Evolutionary conservation across 2,329 filamentous ascomycete species (phyloP), one percentile per base, ranked within the genome.

Genomic region (Dactylellina sp.): DNA sequence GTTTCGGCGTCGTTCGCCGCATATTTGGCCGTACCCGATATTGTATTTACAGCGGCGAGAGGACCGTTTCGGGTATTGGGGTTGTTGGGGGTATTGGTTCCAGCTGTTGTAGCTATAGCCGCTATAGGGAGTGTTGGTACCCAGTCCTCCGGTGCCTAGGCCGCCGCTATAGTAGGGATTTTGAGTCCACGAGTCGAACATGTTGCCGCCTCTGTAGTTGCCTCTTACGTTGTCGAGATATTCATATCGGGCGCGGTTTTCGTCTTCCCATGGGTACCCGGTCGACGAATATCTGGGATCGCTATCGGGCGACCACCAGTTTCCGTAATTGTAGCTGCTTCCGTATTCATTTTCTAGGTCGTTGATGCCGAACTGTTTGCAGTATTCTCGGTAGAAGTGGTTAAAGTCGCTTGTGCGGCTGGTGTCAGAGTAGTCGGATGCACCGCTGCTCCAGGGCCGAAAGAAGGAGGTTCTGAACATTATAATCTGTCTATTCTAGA

Each of bases 161-260:
- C 28, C 40, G 2, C 40, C 39, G 7, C 1, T 28, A n/a, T n/a
- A n/a, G 0, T 24, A 22, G 44, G 55, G 55, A 47, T 16, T 42
- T 24, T 14, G 1, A 35, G 47, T 22, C 53, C 53, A 59, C 1
- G 53, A 68, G n/a, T 61, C 49, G 40, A 35, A 49, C 2, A 60
- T 24, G 22, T 47, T 60, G n/a, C 22, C 56, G 7, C 24, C 7
- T 9, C 12, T 24, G 39, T 22, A 37, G 16, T 49, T 37, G 2
- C 40, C 65, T 52, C 60, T 62, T 5, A 71, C 12, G 7, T 37
- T 50, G 12, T 71, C 65, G 20, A 71, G 42, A 28, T 57, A 71
- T 37, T 63, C 57, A 16, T 39, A 57, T 4, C 57, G 65, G 12
- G 61, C 52, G 24, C 32, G 40, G 44, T 71, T 39, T 12, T 71